Conservation (phyloP, 768 basidiomycete species). For the Termitomyces sp. region DNA sequence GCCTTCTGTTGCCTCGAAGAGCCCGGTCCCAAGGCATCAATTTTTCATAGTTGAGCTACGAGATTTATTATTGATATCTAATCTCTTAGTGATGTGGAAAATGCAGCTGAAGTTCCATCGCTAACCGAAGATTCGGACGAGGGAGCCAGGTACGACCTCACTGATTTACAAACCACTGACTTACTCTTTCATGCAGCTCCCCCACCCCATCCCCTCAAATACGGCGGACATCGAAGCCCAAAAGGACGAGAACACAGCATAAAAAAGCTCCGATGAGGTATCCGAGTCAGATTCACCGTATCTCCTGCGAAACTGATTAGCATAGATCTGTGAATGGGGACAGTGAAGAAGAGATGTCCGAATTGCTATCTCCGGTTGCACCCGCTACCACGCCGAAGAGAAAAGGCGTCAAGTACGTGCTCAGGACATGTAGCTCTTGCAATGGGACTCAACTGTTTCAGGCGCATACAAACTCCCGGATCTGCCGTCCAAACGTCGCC, state of each 20-base stretch:
- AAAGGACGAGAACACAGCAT: slow-evolving; percentile 1
- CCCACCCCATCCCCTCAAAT: slow-evolving; percentile 20
- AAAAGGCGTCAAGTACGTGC: slow-evolving; percentile 26
- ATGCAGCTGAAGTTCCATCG: slow-evolving; percentile 6
- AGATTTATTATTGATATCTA: slow-evolving; percentile 11
- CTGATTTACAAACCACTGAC: not conserved
- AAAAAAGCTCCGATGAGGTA: slow-evolving; percentile 3
- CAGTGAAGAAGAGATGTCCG: slow-evolving; percentile 16
- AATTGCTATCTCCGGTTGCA: slow-evolving; percentile 12
- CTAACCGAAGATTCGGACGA: slow-evolving; percentile 1
- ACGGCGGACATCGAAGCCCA: not conserved
- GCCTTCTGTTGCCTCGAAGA: slow-evolving; percentile 1
- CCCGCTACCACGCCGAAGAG: slow-evolving; percentile 22
- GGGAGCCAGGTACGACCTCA: slow-evolving; percentile 3
- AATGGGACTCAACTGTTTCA: slow-evolving; percentile 3
- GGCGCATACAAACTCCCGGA: slow-evolving; percentile 21
- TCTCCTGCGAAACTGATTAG: not conserved
- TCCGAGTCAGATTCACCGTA: not conserved
- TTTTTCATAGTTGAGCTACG: not conserved
- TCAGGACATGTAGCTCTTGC: not conserved
- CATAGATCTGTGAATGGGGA: not conserved
- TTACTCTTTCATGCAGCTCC: slow-evolving; percentile 12
- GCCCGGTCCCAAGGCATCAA: slow-evolving; percentile 8
- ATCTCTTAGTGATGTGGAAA: slow-evolving; percentile 11
- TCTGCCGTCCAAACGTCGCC: slow-evolving; percentile 22